Conservation (phyloP, 2,329 filamentous ascomycete genomes). For the Phyllachora maydis region DNA sequence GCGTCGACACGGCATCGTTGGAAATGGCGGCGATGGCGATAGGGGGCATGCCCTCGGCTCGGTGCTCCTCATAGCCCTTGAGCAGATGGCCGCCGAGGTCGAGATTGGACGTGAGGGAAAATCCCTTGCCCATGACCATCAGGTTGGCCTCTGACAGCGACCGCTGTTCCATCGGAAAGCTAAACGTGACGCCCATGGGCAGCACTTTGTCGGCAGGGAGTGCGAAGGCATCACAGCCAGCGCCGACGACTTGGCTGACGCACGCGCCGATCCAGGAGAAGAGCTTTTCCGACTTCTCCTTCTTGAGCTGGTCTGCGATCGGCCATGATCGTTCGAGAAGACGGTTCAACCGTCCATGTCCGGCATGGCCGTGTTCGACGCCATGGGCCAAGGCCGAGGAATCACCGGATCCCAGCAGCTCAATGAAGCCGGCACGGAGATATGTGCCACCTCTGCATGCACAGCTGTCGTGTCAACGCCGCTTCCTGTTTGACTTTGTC, state of each 20-base stretch:
- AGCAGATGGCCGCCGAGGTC: conserved; percentile 38
- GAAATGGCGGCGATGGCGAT: conserved; percentile 58
- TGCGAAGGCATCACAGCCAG: conserved; percentile 23
- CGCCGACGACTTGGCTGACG: conserved; percentile 50
- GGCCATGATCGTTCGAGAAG: conserved; percentile 53
- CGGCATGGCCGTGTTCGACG: no score
- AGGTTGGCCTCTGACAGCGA: conserved; percentile 40
- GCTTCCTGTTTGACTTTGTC: no score
- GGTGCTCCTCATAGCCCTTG: conserved; percentile 34
- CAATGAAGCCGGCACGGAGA: conserved; percentile 45
- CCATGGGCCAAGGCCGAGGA: no score
- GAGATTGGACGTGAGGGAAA: conserved; percentile 37
- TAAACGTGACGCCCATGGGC: conserved; percentile 49
- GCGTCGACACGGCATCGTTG: conserved; percentile 63
- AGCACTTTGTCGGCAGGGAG: conserved; percentile 23
- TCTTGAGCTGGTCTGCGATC: conserved; percentile 52
- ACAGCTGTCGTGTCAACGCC: no score
- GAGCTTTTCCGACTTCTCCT: conserved; percentile 51
- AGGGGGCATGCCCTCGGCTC: conserved; percentile 29
- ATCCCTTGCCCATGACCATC: conserved; percentile 52
- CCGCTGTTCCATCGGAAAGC: conserved; percentile 47
- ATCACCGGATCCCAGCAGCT: conserved; percentile 31
- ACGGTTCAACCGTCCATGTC: no score
- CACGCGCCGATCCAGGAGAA: conserved; percentile 69
- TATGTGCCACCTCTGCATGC: conserved; percentile 45